Conservation (phyloP, 108 stramenopile genomes). For the Cyclostephanos tholiformis region DNA sequence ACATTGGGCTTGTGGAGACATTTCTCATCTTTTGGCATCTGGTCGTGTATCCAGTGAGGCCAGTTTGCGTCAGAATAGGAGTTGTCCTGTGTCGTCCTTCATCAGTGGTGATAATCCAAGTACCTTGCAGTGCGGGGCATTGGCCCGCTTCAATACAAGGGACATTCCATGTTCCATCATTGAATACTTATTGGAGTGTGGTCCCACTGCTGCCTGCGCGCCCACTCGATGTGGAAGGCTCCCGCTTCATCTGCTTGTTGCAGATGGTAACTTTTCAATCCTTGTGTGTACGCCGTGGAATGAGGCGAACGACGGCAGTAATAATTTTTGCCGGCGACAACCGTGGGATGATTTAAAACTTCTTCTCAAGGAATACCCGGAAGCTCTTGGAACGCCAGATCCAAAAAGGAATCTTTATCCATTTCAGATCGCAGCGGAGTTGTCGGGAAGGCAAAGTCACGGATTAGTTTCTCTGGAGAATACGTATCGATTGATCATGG, state of each 20-base stretch:
- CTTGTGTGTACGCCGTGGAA: neutral
- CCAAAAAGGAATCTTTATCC: slow-evolving; percentile 19
- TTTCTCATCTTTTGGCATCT: neutral
- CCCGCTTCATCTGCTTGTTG: slow-evolving; percentile 36
- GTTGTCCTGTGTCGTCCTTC: neutral
- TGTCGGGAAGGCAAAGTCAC: neutral
- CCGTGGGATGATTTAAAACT: slow-evolving; percentile 26
- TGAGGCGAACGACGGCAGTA: neutral
- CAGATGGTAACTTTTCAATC: neutral
- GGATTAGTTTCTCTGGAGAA: slow-evolving; percentile 11
- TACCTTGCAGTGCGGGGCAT: neutral
- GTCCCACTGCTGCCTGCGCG: slow-evolving; percentile 20
- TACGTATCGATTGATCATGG: slow-evolving; percentile 21
- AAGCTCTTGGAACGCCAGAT: slow-evolving; percentile 30
- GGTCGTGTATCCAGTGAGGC: neutral
- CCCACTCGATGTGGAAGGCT: slow-evolving; percentile 27
- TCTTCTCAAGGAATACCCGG: slow-evolving; percentile 29
- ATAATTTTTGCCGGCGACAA: neutral
- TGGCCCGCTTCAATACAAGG: slow-evolving; percentile 19
- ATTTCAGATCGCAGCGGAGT: slow-evolving; percentile 25
- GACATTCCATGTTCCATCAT: slow-evolving; percentile 28
- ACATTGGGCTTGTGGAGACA: slow-evolving; percentile 34
- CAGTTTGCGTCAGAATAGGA: neutral
- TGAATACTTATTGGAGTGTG: slow-evolving; percentile 19
- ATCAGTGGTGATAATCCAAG: neutral